Conservation (phyloP, 2,329 filamentous ascomycete species). For the Truncatella angustata region DNA sequence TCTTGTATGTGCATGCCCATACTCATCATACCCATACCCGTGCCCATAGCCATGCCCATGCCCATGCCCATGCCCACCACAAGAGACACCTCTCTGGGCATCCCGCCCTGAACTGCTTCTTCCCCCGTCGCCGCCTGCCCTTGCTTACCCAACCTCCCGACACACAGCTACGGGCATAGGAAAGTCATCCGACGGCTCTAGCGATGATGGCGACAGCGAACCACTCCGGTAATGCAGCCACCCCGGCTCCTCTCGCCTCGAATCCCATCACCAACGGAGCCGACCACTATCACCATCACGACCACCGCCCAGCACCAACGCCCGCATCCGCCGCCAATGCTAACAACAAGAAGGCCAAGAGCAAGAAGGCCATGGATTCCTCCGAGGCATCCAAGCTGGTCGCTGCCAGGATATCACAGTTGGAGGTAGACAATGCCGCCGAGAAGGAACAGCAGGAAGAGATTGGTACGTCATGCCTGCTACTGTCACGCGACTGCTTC, state of each 20-base stretch:
- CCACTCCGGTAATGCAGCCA: conserved; percentile 29
- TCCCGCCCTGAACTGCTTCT: not conserved
- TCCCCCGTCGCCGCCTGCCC: not conserved
- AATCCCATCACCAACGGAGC: conserved; percentile 30
- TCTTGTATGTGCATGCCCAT: conserved; percentile 8
- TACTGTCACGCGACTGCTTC: not conserved
- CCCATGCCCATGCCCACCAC: too few relatives aligned
- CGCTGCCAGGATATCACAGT: conserved; percentile 88
- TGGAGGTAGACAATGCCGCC: conserved; percentile 88
- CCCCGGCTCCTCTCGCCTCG: conserved; percentile 28
- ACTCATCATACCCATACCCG: conserved; percentile 14
- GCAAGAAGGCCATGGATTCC: conserved; percentile 80
- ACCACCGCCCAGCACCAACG: conserved; percentile 40
- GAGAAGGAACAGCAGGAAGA: conserved; percentile 95
- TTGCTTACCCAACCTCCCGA: not conserved
- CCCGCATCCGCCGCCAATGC: conserved; percentile 49
- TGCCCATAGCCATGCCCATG: conserved; percentile 14
- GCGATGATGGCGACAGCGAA: conserved; percentile 35
- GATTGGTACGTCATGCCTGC: conserved; percentile 67
- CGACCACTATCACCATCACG: conserved; percentile 28
- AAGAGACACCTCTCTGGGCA: not conserved
- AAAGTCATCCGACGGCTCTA: conserved; percentile 9
- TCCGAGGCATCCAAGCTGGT: conserved; percentile 90
- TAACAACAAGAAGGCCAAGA: conserved; percentile 76
- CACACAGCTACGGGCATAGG: conserved; percentile 6